A percentile compares a stretch with the other conserved stretches of the same genome.
Conservation (phyloP, 129 eudicot species). For the Chrysanthemum lavandulifolium region DNA sequence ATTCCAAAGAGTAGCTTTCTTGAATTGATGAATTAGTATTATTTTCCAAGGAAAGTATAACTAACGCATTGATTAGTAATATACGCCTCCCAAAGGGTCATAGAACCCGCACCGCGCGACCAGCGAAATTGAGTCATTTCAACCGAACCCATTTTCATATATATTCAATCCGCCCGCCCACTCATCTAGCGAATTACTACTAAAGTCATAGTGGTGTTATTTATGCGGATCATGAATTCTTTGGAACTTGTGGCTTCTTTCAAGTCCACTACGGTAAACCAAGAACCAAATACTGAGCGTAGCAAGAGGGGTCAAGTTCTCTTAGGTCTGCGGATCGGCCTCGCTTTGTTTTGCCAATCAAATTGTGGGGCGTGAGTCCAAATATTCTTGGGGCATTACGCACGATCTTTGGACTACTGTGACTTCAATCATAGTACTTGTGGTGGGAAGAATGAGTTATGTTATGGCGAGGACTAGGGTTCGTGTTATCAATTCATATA, state of each 20-base stretch:
- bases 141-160: not conserved
- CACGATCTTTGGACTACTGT: slow-evolving; percentile 90
- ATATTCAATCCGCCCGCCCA: no score
- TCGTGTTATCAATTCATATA: slow-evolving; percentile 18
- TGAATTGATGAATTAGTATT: not conserved
- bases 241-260: slow-evolving; percentile 82
- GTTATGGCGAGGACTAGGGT: slow-evolving; percentile 99
- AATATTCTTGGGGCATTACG: slow-evolving; percentile 97
- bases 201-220: not conserved
- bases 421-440: slow-evolving; percentile 96
- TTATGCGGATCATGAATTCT: slow-evolving; percentile 71
- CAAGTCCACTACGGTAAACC: slow-evolving; percentile 65
- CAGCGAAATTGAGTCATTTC: not conserved
- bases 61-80: no score
- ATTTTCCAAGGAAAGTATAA: no score
- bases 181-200: no score
- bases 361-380: slow-evolving; percentile 97
- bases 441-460: slow-evolving; percentile 84
- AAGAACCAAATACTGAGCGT: slow-evolving; percentile 62
- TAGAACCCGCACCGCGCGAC: no score
- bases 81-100: no score
- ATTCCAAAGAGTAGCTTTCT: not conserved
- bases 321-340: slow-evolving; percentile 71
- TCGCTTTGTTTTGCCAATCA: slow-evolving; percentile 87
- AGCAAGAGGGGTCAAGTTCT: slow-evolving; percentile 75